Conservation (phyloP, 2,329 filamentous ascomycete species). For the Monilinia aucupariae region DNA sequence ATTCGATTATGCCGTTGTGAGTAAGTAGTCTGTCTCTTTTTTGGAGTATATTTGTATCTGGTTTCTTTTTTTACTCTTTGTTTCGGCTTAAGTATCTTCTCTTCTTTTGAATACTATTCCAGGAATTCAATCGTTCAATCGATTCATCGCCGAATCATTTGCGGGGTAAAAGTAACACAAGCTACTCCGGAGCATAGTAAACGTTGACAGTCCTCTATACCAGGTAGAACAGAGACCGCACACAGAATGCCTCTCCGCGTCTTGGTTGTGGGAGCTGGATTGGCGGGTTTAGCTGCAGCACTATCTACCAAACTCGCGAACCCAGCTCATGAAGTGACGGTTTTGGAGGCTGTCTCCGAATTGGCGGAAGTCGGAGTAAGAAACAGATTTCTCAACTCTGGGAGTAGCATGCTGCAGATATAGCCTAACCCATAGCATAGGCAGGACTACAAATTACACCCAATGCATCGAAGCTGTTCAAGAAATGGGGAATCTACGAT, state of each 20-base stretch:
- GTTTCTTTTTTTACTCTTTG: not conserved
- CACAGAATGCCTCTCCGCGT: slow-evolving; percentile 32
- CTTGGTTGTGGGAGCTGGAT: slow-evolving; percentile 41
- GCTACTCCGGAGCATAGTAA: not conserved
- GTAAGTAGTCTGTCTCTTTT: not conserved
- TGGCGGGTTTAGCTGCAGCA: slow-evolving; percentile 39
- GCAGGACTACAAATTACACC: slow-evolving; percentile 33
- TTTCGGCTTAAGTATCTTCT: not conserved
- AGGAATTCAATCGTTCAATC: not conserved
- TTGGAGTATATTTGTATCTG: not conserved
- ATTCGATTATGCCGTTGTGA: not conserved
- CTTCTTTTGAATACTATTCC: not conserved
- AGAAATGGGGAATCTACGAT: slow-evolving; percentile 30
- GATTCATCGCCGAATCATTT: not conserved
- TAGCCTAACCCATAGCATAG: slow-evolving; percentile 15
- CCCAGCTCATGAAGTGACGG: slow-evolving; percentile 39
- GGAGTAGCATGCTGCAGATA: not conserved
- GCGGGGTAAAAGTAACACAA: not conserved
- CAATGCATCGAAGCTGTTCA: slow-evolving; percentile 32
- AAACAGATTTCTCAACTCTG: not conserved
- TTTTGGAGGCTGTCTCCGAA: slow-evolving; percentile 40
- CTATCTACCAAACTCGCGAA: slow-evolving; percentile 36
- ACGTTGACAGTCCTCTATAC: not conserved
- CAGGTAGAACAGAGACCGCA: not conserved
- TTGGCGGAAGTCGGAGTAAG: slow-evolving; percentile 38